phyloP scores from a whole-genome alignment of 2,329 filamentous ascomycete species.

The Colletotrichum paranaense region DNA sequence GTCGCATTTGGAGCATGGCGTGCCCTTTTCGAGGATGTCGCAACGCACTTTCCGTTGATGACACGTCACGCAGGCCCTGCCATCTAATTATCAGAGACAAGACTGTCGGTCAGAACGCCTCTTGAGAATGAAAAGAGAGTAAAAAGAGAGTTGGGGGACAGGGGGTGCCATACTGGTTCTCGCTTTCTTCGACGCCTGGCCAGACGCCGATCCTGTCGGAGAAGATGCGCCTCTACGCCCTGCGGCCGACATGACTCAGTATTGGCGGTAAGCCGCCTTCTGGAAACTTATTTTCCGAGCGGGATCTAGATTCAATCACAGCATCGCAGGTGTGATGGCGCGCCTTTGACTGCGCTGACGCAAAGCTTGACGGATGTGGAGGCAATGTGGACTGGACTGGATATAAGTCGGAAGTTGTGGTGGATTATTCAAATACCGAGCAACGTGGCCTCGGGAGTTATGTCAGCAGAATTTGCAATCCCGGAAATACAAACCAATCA shows the following conservation, averaged over 20 bases:
- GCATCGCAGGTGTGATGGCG: no score
- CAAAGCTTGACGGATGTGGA: background rate
- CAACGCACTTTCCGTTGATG: constrained; percentile 63
- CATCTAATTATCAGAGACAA: constrained; percentile 38
- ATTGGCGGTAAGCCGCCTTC: background rate
- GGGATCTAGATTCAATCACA: background rate
- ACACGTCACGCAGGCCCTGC: constrained; percentile 58
- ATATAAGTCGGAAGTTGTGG: constrained; percentile 12
- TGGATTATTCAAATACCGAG: background rate
- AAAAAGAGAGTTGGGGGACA: background rate
- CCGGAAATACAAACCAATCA: background rate
- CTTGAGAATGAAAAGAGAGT: background rate
- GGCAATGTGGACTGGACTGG: background rate
- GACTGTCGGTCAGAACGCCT: background rate
- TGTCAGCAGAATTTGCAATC: background rate
- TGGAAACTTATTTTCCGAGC: background rate
- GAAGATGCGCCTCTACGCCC: constrained; percentile 7
- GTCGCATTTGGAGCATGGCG: constrained; percentile 61
- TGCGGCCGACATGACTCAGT: constrained; percentile 5
- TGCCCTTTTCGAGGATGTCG: constrained; percentile 57
- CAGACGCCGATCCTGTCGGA: background rate
- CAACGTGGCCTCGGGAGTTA: background rate
- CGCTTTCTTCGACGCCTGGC: background rate
- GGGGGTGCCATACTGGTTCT: constrained; percentile 31
- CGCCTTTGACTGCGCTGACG: background rate